Base-by-base conservation (phyloP, 352 stramenopile genomes). In the Plasmopara muralis region DNA sequence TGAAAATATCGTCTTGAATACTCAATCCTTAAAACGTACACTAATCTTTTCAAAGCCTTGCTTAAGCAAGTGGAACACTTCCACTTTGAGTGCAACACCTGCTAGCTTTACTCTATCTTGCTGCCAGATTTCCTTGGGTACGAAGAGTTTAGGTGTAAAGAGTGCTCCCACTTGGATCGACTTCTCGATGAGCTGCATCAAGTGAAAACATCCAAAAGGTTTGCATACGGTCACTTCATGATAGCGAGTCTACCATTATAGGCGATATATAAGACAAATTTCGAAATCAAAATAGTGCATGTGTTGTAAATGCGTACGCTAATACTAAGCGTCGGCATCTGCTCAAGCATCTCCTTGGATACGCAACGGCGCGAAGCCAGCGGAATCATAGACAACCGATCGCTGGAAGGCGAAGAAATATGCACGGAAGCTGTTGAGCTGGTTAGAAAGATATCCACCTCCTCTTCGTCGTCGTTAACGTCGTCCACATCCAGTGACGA, bases 151-250 rank as follows among this genome's bases (percentile, higher is more conserved):
- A 2, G 74, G 69, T 6, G 78, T 79, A 57, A 92, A 85, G 18
- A 87, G 60, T 9, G 78, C 77, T 9, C 81, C 78, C 10, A 86
- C 70, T 52, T 87, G 72, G 43, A 89, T 89, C 12, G 74, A 87
- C 49, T 83, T 83, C 37, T 92, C 74, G 41, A 92, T 80, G 29
- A 89, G 72, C 42, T 85, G 74, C 76, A 92, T 87, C 35, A 92
- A 52, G 40, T 88, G 68, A 57, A 89, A 92, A 48, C 84, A 83
- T 9, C 70, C 73, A 34, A 89, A 85, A 14, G 74, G 74, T 47
- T 73, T 63, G 31, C 62, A 41, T 30, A 87, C 70, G 9, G 59
- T 57, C 16, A 79, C 69, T 50, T 88, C 70, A 33, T 81, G 64
- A 53, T 85, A 85, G 9, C 71, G 70, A 5, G 68, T 79, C 77